Base-by-base conservation (phyloP, 768 basidiomycete species). In the Tricholoma flavovirens region DNA sequence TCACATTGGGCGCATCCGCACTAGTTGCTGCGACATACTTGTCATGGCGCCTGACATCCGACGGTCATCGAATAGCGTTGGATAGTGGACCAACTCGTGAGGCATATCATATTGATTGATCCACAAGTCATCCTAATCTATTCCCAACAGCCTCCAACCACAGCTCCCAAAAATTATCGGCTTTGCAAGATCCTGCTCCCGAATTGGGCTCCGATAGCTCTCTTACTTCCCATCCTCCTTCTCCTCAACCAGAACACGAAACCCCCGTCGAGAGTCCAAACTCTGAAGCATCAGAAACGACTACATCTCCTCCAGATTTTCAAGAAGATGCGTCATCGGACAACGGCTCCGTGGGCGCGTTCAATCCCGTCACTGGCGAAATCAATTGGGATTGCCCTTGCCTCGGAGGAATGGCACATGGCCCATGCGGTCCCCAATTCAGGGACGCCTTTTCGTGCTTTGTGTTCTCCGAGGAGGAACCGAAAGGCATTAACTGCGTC, bases 331-430 rank as follows among this genome's bases (percentile, higher is more conserved):
- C 57, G 10, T 42, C 46, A 17, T 35, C 56, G 9, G 60, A 48
- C 10, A 11, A 58, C 62, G 50, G 64, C 53, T 40, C 60, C 22
- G 72, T 71, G 9, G 77, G 78, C 42, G 96, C 97, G 4, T 98
- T 83, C 78, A 89, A 99, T 73, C 95, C 95, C 17, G 93, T 84
- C 59, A 99, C 97, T 1, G 97, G 97, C 43, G 94, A 98, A 80
- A 98, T 99, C 66, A 99, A 99, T 75, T 99, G 97, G 97, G 97
- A 98, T 68, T 99, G 97, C 70, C 93, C 97, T 1, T 98, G 97
- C 70, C 83, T 99, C 7, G 97, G 97, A 30, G 97, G 97, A 50
- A 98, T 99, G 97, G 96, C 96, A 9, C 80, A 98, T 66, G 96
- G 97, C 5, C 93, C 94, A 9, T 99, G 97, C 66, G 97, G 97